These are phyloP conservation scores for Takashimella koratensis DNA, from an alignment of 1,284 basidiomycete genomes.

Conservation along the genomic window DNA sequence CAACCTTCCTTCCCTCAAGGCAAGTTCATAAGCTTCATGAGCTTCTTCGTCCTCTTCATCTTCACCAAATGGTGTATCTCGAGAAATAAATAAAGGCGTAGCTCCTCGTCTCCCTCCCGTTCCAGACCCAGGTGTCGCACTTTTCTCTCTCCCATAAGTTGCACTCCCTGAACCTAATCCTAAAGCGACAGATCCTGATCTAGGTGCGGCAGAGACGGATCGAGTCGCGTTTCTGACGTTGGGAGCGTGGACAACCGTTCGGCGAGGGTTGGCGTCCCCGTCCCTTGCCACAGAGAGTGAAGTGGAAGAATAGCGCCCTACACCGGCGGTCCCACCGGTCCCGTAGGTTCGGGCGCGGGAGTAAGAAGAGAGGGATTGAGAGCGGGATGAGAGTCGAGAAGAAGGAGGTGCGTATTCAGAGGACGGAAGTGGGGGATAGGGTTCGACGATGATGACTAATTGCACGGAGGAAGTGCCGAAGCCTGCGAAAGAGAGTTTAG, in stretches of 20 bases:
- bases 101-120: not conserved
- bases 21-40: slow-evolving; percentile 40
- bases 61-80: slow-evolving; percentile 40
- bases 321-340: slow-evolving; percentile 2
- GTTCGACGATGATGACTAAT: slow-evolving; percentile 46
- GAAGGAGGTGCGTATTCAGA: slow-evolving; percentile 42
- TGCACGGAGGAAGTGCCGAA: slow-evolving; percentile 46
- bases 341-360: slow-evolving; percentile 27
- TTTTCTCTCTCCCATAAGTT: slow-evolving; percentile 15
- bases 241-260: slow-evolving; percentile 9
- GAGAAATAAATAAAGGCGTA: slow-evolving; percentile 42
- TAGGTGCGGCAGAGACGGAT: slow-evolving; percentile 25
- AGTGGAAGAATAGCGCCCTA: slow-evolving; percentile 29
- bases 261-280: not conserved
- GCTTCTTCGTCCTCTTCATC: slow-evolving; percentile 47
- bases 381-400: slow-evolving; percentile 41
- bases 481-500: slow-evolving; percentile 16
- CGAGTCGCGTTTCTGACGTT: slow-evolving; percentile 44
- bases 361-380: slow-evolving; percentile 31
- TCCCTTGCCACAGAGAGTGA: slow-evolving; percentile 26
- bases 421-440: slow-evolving; percentile 40
- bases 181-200: slow-evolving; percentile 18
- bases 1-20: slow-evolving; percentile 33
- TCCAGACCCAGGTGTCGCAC: slow-evolving; percentile 25
- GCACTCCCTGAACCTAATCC: slow-evolving; percentile 5